Conservation (phyloP, 148 eudicot species). For the Rhododendron mucronatum region DNA sequence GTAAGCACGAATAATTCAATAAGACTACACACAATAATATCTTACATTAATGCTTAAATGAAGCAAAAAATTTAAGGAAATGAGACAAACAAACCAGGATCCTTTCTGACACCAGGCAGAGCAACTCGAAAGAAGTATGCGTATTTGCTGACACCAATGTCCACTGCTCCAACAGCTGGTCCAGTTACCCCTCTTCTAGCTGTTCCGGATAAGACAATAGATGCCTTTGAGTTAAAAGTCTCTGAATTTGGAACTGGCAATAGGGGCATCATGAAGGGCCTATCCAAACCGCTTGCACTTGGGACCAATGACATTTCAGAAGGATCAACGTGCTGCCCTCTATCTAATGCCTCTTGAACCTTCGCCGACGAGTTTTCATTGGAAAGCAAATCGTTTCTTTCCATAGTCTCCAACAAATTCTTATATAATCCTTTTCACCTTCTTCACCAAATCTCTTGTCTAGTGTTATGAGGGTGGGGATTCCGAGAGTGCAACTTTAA, state of each 20-base stretch:
- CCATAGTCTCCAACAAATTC: constrained; percentile 10
- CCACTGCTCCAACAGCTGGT: constrained; percentile 69
- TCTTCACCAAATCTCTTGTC: background rate
- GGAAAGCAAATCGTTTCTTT: constrained; percentile 9
- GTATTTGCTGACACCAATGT: constrained; percentile 58
- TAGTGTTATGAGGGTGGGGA: background rate
- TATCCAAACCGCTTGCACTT: constrained; percentile 1
- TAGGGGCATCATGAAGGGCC: constrained; percentile 36
- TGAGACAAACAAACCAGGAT: background rate
- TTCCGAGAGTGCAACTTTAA: background rate
- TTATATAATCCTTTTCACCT: background rate
- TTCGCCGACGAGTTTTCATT: background rate
- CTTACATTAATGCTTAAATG: no score
- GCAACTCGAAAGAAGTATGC: constrained; percentile 9
- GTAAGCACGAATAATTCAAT: background rate
- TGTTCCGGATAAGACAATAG: constrained; percentile 62
- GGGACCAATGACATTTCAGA: constrained; percentile 17
- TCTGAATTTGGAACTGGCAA: constrained; percentile 28
- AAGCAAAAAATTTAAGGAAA: background rate
- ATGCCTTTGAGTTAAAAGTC: constrained; percentile 20
- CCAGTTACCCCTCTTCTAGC: constrained; percentile 51
- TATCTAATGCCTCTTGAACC: constrained; percentile 6
- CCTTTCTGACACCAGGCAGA: constrained; percentile 6
- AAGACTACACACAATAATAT: background rate
- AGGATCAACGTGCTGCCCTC: constrained; percentile 11